Conservation (phyloP, 192 early-diverging fungal species). For the Allomyces macrogynus region DNA sequence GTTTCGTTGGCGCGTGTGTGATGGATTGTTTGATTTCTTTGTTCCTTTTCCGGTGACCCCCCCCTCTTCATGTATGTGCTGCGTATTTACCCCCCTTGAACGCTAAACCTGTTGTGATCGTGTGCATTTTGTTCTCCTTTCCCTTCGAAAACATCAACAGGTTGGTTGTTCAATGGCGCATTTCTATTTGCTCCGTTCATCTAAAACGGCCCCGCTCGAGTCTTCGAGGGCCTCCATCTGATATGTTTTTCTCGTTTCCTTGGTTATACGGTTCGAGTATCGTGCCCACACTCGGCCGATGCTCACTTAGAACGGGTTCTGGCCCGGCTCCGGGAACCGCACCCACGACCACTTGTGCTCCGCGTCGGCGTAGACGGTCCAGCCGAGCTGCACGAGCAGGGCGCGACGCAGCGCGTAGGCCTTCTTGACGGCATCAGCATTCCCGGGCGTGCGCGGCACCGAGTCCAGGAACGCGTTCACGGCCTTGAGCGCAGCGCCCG, state of each 20-base stretch:
- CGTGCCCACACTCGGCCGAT: neutral
- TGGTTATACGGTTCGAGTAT: too few relatives aligned
- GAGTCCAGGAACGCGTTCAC: conserved; percentile 50
- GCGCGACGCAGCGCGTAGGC: conserved; percentile 27
- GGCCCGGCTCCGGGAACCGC: conserved; percentile 4
- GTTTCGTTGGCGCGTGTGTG: too few relatives aligned
- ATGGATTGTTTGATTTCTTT: too few relatives aligned
- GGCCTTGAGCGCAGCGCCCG: conserved; percentile 50
- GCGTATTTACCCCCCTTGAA: too few relatives aligned
- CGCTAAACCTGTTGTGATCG: too few relatives aligned
- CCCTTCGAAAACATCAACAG: neutral
- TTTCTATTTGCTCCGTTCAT: neutral
- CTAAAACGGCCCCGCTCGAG: too few relatives aligned
- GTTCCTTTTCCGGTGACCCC: too few relatives aligned
- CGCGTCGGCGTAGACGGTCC: conserved; percentile 41
- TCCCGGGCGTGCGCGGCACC: conserved; percentile 21
- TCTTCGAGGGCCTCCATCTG: too few relatives aligned
- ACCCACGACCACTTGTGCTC: conserved; percentile 13
- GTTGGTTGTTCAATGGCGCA: neutral
- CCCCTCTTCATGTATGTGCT: too few relatives aligned
- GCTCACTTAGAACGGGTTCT: conserved; percentile 7
- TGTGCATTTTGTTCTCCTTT: neutral
- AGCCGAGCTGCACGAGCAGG: conserved; percentile 39
- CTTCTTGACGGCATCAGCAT: conserved; percentile 29
- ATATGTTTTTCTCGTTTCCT: too few relatives aligned